Percentiles rank a stretch among this genome's conserved stretches.
Conservation (phyloP, 148 eudicot species). For the Pouteria glomerata region DNA sequence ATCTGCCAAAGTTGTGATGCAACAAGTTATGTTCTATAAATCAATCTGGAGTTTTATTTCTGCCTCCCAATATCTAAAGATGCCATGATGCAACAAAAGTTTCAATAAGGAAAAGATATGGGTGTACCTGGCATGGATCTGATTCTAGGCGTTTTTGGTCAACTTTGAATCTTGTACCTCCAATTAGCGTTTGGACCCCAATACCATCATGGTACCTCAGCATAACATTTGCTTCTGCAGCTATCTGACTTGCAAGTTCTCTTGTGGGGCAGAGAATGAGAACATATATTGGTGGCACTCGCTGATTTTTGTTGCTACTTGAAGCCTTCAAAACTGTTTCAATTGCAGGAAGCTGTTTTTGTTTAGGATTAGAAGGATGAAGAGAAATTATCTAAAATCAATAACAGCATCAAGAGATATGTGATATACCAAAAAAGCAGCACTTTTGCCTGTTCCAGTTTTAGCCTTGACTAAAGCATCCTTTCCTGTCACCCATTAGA, state of each 20-base stretch:
- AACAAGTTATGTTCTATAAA: neutral
- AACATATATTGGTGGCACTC: constrained; percentile 66
- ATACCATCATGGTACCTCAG: constrained; percentile 80
- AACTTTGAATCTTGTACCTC: constrained; percentile 90
- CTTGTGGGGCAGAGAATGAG: constrained; percentile 93
- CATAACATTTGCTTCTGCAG: constrained; percentile 84
- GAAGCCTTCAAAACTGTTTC: constrained; percentile 91
- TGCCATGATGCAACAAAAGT: neutral
- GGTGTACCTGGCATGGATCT: constrained; percentile 75
- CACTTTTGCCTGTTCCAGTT: constrained; percentile 88
- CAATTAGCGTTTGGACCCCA: constrained; percentile 77
- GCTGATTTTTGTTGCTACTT: constrained; percentile 27
- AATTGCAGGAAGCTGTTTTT: constrained; percentile 95
- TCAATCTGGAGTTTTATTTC: neutral
- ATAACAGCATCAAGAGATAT: constrained; percentile 5
- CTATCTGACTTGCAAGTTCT: constrained; percentile 95
- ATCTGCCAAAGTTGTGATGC: constrained; percentile 40
- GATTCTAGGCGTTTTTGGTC: constrained; percentile 77
- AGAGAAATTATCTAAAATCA: constrained; percentile 6
- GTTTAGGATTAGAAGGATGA: constrained; percentile 36
- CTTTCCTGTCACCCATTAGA: constrained; percentile 48
- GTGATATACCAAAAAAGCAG: constrained; percentile 87
- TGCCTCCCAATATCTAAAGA: neutral
- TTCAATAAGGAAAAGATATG: constrained; percentile 1
- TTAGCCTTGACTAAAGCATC: constrained; percentile 86